Base-by-base conservation (phyloP, 2,329 filamentous ascomycete species). In the Rosellinia necatrix region DNA sequence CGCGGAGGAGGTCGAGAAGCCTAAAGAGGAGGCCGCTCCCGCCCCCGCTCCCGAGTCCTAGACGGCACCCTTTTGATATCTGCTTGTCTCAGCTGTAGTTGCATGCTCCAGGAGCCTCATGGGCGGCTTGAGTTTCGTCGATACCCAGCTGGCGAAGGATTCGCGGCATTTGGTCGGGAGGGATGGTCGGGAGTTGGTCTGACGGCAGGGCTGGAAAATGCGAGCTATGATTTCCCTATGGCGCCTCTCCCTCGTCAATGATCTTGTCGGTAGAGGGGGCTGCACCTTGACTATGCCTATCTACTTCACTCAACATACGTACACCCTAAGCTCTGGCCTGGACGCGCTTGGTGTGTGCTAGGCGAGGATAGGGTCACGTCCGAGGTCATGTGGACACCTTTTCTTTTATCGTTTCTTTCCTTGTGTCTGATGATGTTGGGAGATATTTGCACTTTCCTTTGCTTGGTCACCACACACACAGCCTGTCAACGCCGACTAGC, bases 41-140 rank as follows among this genome's bases (percentile, higher is more conserved):
- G 79, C 81, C 61, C 73, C 82, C 61, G 79, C 81, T 61, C 73
- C 82, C 64, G 76, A 78, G 74, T 84, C 82, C 65, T 84, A 85
- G 79, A 77, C 70, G 58, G 63, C 56, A 59, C 58, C 66, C 64
- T 60, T 58, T 60, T 63, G 64, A 68, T 68, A 71, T 65, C 68
- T 70, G 69, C 68, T 71, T 70, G 61, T 71, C 70, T 72, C 70
- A 64, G 68, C 74, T 74, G 71, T 69, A 65, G 49, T 64, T 66
- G 65, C 59, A 65, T 67, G 60, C 59, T 62, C 63, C 51, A 50
- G 62, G 60, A 56, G 56, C 61, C 54, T 59, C 60, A 56, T 48
- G 49, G 49, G 59, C 63, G 63, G 59, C 61, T 61, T 60, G 56
- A 61, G 62, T 67, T 65, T 61, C 55, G 59, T 67, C 62, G 62